phyloP scores from a whole-genome alignment of 371 early-diverging fungal species.

The Fennellomyces sp. region DNA sequence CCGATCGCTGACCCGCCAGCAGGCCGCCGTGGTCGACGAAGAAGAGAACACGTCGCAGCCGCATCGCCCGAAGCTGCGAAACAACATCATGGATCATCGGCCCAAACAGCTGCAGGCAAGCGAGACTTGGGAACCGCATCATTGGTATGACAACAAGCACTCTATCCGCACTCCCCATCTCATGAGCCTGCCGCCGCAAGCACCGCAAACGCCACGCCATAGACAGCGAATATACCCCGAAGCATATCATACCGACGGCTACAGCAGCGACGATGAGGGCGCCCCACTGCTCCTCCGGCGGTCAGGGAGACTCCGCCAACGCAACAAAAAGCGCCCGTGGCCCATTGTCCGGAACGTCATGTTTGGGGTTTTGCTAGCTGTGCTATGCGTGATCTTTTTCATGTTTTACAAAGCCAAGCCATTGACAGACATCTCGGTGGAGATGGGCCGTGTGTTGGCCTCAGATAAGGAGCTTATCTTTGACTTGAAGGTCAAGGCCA shows the following conservation, averaged over 20 bases:
- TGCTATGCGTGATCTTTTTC: slow-evolving; percentile 3
- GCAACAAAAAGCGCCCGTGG: slow-evolving; percentile 9
- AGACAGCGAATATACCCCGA: slow-evolving; percentile 15
- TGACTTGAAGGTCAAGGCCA: slow-evolving; percentile 58
- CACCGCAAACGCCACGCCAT: not conserved
- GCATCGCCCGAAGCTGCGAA: slow-evolving; percentile 32
- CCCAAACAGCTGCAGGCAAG: slow-evolving; percentile 15
- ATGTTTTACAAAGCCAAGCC: slow-evolving; percentile 39
- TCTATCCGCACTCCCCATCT: not conserved
- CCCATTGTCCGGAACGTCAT: slow-evolving; percentile 12
- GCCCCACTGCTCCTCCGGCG: slow-evolving; percentile 26
- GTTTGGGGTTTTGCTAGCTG: slow-evolving; percentile 14
- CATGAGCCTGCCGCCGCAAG: not conserved
- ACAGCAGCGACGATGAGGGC: slow-evolving; percentile 49
- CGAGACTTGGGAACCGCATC: slow-evolving; percentile 9
- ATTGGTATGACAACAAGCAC: slow-evolving; percentile 15
- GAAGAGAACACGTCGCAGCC: not conserved
- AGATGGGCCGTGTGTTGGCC: slow-evolving; percentile 62
- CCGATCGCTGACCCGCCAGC: slow-evolving; percentile 1
- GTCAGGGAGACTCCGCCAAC: not conserved
- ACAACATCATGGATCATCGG: slow-evolving; percentile 34
- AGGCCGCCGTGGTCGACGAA: slow-evolving; percentile 1
- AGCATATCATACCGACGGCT: slow-evolving; percentile 29
- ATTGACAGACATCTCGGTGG: slow-evolving; percentile 45
- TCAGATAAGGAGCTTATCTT: slow-evolving; percentile 73